Base-by-base conservation (phyloP, 441 rosid species). In the Populus hybrid region DNA sequence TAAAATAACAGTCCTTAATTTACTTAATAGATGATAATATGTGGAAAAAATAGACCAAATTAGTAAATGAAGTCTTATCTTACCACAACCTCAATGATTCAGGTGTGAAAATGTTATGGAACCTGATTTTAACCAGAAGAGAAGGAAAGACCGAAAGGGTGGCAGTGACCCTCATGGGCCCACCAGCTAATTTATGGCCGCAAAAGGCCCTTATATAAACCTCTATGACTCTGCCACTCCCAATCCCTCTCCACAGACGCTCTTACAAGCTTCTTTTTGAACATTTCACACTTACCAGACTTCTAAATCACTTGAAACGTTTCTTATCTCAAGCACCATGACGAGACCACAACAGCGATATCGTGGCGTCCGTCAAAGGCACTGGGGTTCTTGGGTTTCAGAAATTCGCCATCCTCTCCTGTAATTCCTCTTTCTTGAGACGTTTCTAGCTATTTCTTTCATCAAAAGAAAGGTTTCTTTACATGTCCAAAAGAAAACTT, bases 331-430 rank as follows among this genome's bases (percentile, higher is more conserved):
- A 59, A 0, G 34, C 20, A 74, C 63, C 72, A 92, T 92, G 97
- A 89, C 95, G 28, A 84, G 93, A 80, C 92, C 91, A 20, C 98
- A 92, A 79, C 97, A 92, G 78, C 86, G 99, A 21, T 95, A 89
- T 78, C 93, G 98, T 24, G 99, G 99, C 14, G 99, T 95, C 50
- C 92, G 99, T 38, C 99, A 95, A 61, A 90, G 98, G 84, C 99
- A 95, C 76, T 95, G 98, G 99, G 99, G 99, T 66, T 95, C 99
- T 50, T 95, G 99, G 99, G 99, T 95, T n/a, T 95, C 99, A 20
- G 98, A 95, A 85, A 95, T 95, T 68, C 99, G 98, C 42, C 99
- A 95, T 77, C 99, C 98, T 72, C 80, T 92, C 64, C 81, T 95
- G 99, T 95, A 90, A 89, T 82, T 64, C 12, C 61, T 1, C 70